phyloP scores from a whole-genome alignment of 257 asterid genomes.

The Cynanchum wilfordii region DNA sequence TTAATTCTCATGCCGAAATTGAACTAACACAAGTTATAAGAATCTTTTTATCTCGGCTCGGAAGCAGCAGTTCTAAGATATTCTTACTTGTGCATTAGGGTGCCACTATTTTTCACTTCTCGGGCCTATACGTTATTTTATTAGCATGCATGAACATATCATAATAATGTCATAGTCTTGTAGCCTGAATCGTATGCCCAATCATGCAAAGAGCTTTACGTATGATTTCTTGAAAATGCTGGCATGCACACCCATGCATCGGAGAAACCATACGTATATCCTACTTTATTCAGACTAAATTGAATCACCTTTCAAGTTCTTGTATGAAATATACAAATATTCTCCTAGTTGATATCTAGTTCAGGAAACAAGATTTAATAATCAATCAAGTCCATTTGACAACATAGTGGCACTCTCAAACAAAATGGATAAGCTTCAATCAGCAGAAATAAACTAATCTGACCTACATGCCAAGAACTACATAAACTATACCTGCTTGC shows the following conservation, averaged over 20 bases:
- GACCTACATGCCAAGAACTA: not conserved
- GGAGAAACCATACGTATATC: not conserved
- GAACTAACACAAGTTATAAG: not conserved
- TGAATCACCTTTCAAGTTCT: not conserved
- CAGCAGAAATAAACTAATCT: not conserved
- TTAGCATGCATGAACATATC: slow-evolving; percentile 3
- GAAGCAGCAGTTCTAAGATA: not conserved
- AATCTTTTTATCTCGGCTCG: not conserved
- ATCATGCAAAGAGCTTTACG: not conserved
- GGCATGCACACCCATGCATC: slow-evolving; percentile 4
- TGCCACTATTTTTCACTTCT: not conserved
- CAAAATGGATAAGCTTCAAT: not conserved
- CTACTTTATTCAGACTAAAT: not conserved
- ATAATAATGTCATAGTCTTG: not conserved
- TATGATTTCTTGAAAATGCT: not conserved
- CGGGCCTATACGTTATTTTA: not conserved
- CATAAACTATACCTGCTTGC: not conserved
- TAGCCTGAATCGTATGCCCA: not conserved
- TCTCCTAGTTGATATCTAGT: not conserved
- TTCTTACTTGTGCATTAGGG: not conserved
- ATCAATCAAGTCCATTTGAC: not conserved
- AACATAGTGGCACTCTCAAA: not conserved
- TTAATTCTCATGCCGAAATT: not conserved
- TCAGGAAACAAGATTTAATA: not conserved
- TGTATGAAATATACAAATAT: not conserved